Base-by-base conservation (phyloP, 2,329 filamentous ascomycete species). In the Aspergillus sergii region DNA sequence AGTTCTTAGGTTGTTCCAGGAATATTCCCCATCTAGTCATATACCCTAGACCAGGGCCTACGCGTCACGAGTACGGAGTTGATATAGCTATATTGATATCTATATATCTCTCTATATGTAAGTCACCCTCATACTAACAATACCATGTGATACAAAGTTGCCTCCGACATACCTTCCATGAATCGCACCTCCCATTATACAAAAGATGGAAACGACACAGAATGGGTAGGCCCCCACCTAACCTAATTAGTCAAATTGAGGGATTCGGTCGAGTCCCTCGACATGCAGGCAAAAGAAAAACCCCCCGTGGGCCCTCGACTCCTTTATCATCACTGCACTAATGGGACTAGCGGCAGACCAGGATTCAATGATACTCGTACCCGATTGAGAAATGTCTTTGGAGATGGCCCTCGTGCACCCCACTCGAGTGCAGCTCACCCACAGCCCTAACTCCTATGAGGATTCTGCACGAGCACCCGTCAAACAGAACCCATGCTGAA, bases 401-500 rank as follows among this genome's bases (percentile, higher is more conserved):
- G 23, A 53, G 30, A 54, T 50, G 34, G 23, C 34, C 21, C 46
- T 43, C 46, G 46, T 53, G 46, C 46, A 30, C 57, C 30, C 57
- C 46, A 53, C 57, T 43, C 28, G 7, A 36, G 36, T 45, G 39
- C 39, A 58, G 39, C 26, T 43, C 55, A 46, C 26, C n/a, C 28
- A n/a, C 50, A 54, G 21, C 51, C 51, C 51, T 54, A 54, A 34
- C 51, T 54, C 32, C 14, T 11, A 36, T 28, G 28, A 34, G 56
- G 41, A 59, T 59, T 58, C 57, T 58, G 57, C 57, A 51, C 57
- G 57, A 59, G 57, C 57, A 21, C n/a, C 10, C 30, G 48, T 53
- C 23, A 59, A 48, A 51, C 46, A 39, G 4, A n/a, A 36, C 12
- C 11, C 45, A 39, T n/a, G 57, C 45, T 26, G 46, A 39, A 28